Conservation (phyloP, 306 rosid species). For the Malus fusca region DNA sequence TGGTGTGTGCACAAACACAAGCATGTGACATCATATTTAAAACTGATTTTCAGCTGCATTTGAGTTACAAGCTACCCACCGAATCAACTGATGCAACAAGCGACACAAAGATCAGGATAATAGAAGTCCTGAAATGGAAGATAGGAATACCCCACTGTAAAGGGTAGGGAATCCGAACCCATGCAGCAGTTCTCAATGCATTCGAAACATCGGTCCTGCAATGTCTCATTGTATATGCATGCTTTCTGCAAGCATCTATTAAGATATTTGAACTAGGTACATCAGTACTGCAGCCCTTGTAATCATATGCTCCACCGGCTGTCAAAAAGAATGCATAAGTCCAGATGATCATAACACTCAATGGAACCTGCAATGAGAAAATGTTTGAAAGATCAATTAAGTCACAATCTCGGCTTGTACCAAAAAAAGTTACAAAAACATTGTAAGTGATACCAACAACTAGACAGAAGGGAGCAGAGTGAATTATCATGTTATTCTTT, state of each 20-base stretch:
- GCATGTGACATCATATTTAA: neutral
- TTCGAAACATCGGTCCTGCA: slow-evolving; percentile 82
- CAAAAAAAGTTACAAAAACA: neutral
- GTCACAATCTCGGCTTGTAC: neutral
- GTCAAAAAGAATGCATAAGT: slow-evolving; percentile 81
- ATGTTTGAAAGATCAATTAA: slow-evolving; percentile 3
- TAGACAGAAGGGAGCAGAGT: neutral
- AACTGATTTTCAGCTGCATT: slow-evolving; percentile 1
- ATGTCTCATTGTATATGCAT: slow-evolving; percentile 75
- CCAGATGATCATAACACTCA: slow-evolving; percentile 69
- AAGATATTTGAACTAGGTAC: slow-evolving; percentile 85
- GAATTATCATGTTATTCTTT: neutral
- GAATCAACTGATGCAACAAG: slow-evolving; percentile 88
- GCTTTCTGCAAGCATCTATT: slow-evolving; percentile 68
- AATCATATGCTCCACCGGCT: slow-evolving; percentile 84
- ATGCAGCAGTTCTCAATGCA: slow-evolving; percentile 66
- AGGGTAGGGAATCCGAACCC: slow-evolving; percentile 83
- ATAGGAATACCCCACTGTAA: slow-evolving; percentile 86
- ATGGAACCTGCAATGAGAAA: slow-evolving; percentile 66
- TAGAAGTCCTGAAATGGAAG: slow-evolving; percentile 70
- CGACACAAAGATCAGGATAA: slow-evolving; percentile 70
- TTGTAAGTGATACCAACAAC: neutral
- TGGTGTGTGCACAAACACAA: neutral
- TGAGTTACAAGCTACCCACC: slow-evolving; percentile 35
- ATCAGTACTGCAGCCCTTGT: slow-evolving; percentile 69